Evolutionary conservation across 306 rosid genomes (phyloP), one percentile per base, ranked within the genome.

Genomic region (Macrotyloma uniflorum): DNA sequence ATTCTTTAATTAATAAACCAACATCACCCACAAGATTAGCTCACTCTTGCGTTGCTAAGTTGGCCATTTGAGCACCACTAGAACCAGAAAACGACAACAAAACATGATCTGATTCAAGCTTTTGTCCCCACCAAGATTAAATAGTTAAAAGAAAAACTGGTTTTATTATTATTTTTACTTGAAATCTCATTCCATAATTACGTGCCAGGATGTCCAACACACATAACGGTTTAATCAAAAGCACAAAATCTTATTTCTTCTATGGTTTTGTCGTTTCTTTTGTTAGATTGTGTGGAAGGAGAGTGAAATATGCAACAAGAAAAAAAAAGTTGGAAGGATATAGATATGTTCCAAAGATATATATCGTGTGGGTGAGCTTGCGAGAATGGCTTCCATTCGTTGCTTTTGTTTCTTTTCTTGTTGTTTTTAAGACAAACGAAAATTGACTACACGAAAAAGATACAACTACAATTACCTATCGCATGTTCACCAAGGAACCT

Each of bases 121-220:
- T 68, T 75, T 16, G 14, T 46, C 54, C 68, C 65, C 26, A 36
- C 67, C 45, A 13, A 68, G 66, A 15, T 67, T 42, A 45, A 68
- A 73, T 59, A 69, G 14, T 45, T 7, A 54, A 19, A 51, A 77
- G 14, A 4, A 45, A 73, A 65, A 18, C 5, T 24, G 22, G 66
- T 22, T 33, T 24, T n/a, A 10, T 51, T 47, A 2, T 40, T 11
- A 4, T 26, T 50, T 84, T 83, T 38, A 54, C 64, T 45, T 57
- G 22, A 76, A 72, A 78, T 73, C 72, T 28, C 46, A 43, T 78
- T 84, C 71, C 83, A 78, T 77, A 84, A 84, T 84, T 85, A 81
- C 87, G 84, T 92, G 88, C 88, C 90, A 90, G 89, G 75, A 87
- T 85, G 88, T 84, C 82, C 78, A 79, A 85, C 84, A 35, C 80